Evolutionary conservation across 345 rosid species (phyloP).

Genomic region (Noccaea bulbosa): DNA sequence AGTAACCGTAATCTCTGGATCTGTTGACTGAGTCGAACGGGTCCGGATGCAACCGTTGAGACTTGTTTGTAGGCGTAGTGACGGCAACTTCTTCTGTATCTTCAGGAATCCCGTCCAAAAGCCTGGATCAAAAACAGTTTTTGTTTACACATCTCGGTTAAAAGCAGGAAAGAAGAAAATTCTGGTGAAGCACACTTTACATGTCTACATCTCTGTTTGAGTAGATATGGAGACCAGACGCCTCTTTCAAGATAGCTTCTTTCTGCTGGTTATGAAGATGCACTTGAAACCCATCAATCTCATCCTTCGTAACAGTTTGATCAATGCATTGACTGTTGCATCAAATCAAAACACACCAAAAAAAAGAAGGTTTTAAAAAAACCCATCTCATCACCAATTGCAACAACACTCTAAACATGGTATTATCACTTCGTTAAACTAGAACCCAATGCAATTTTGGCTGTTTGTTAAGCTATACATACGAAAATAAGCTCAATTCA

Average conservation of each 20-base stretch:
- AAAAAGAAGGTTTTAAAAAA: not conserved
- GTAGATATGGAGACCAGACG: constrained; percentile 69
- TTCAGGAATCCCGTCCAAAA: constrained; percentile 65
- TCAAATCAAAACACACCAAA: constrained; percentile 25
- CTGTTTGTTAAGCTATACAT: constrained; percentile 3
- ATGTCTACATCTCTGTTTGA: constrained; percentile 86
- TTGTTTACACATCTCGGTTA: no score
- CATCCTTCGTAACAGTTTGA: constrained; percentile 60
- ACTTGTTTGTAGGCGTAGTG: constrained; percentile 68
- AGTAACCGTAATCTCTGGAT: constrained; percentile 58
- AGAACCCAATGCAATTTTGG: not conserved
- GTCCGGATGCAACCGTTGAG: constrained; percentile 48
- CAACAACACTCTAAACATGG: constrained; percentile 1
- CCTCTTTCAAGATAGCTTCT: constrained; percentile 65
- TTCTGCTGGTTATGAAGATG: constrained; percentile 83
- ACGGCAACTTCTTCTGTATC: constrained; percentile 51
- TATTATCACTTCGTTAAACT: not conserved
- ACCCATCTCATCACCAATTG: not conserved
- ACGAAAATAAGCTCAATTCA: not conserved
- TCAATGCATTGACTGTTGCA: constrained; percentile 62
- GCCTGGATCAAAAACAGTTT: constrained; percentile 47
- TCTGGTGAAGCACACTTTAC: constrained; percentile 56
- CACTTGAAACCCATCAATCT: constrained; percentile 83
- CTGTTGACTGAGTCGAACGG: constrained; percentile 49
- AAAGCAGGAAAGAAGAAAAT: constrained; percentile 17